phyloP scores from a whole-genome alignment of 169 alveolate genomes.

The Prorocentrum cordatum region DNA sequence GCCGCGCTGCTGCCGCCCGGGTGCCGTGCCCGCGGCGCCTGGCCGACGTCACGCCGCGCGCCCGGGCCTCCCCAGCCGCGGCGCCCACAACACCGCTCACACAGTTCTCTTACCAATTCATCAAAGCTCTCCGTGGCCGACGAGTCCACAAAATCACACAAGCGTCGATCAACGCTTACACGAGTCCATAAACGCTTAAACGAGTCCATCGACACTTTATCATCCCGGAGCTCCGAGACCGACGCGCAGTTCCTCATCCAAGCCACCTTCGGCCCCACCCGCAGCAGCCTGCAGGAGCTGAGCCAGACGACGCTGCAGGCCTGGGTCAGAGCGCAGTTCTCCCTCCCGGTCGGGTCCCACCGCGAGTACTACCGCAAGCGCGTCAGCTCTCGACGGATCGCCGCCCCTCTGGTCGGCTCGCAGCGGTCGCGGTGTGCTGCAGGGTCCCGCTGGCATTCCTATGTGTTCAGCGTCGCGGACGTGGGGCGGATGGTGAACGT shows the following conservation, averaged over 20 bases:
- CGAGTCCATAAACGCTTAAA: too few species aligned
- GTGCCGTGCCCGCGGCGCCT: too few species aligned
- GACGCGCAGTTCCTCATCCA: slow-evolving; percentile 46
- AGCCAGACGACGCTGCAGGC: neutral
- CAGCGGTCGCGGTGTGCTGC: slow-evolving; percentile 2
- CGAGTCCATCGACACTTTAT: too few species aligned
- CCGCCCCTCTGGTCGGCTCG: slow-evolving; percentile 1
- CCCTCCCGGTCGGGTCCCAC: neutral
- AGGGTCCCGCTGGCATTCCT: slow-evolving; percentile 15
- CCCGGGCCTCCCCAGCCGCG: too few species aligned
- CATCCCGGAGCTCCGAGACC: neutral
- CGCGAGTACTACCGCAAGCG: slow-evolving; percentile 41
- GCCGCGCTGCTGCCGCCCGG: too few species aligned
- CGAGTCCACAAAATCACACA: too few species aligned
- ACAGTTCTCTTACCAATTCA: too few species aligned
- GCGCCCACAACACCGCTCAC: too few species aligned
- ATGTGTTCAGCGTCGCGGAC: neutral
- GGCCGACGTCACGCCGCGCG: too few species aligned
- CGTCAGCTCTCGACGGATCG: slow-evolving; percentile 7
- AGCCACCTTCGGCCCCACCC: slow-evolving; percentile 43
- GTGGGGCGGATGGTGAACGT: slow-evolving; percentile 3
- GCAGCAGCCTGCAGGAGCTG: neutral
- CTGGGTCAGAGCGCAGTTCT: slow-evolving; percentile 15
- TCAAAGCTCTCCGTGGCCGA: too few species aligned
- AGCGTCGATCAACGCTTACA: too few species aligned